These are phyloP conservation scores for Parathielavia appendiculata DNA, from an alignment of 495 filamentous ascomycete species.

Conservation along the genomic window DNA sequence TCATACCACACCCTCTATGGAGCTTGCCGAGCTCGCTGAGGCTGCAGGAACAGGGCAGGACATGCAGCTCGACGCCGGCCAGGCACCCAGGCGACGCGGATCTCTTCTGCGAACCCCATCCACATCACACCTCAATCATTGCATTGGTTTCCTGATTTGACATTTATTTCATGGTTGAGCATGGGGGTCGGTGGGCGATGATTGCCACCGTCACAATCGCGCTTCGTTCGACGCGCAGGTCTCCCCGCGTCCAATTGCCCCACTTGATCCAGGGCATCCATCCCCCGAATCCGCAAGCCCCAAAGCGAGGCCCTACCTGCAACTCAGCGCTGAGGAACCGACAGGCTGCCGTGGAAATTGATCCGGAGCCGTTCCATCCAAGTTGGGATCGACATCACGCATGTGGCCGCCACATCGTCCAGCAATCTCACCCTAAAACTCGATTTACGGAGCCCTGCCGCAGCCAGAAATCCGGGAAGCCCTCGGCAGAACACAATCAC, in stretches of 20 bases:
- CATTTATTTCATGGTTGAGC: neutral
- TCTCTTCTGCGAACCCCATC: slow-evolving; percentile 9
- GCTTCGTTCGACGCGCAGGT: neutral
- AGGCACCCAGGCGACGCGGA: slow-evolving; percentile 11
- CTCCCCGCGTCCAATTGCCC: neutral
- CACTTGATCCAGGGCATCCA: neutral
- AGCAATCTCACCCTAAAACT: slow-evolving; percentile 10
- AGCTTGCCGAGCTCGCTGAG: neutral
- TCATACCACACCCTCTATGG: neutral
- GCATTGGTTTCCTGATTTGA: slow-evolving; percentile 16
- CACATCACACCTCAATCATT: slow-evolving; percentile 19
- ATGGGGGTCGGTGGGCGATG: slow-evolving; percentile 3
- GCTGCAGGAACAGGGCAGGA: slow-evolving; percentile 8
- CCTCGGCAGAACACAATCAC: no score
- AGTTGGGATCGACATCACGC: neutral
- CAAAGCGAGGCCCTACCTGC: neutral
- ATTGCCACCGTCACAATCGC: slow-evolving; percentile 1
- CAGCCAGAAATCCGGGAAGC: no score
- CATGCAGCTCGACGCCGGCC: slow-evolving; percentile 6
- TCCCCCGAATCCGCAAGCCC: neutral
- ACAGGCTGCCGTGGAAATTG: slow-evolving; percentile 6
- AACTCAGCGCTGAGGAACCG: neutral
- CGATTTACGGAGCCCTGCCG: slow-evolving; percentile 15
- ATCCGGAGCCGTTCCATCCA: neutral
- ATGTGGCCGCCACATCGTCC: slow-evolving; percentile 16